phyloP scores from a whole-genome alignment of 495 filamentous ascomycete genomes.

The Daldinia caldariorum region DNA sequence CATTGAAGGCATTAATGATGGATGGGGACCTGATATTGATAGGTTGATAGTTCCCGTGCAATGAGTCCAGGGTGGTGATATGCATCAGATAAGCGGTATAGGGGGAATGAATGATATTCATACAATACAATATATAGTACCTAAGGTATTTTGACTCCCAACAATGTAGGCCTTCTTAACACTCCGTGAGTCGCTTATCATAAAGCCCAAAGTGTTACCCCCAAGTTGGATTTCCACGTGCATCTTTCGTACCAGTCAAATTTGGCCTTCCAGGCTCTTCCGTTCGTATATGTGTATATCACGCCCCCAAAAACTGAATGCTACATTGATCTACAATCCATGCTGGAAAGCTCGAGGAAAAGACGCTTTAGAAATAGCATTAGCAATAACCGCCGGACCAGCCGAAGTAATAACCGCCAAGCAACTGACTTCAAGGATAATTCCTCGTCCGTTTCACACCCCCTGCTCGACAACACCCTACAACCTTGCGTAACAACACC shows the following conservation, averaged over 20 bases:
- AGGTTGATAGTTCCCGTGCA: slow-evolving; percentile 62
- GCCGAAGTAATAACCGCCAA: slow-evolving; percentile 44
- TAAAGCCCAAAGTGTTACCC: neutral
- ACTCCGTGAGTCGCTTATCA: neutral
- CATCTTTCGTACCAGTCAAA: slow-evolving; percentile 4
- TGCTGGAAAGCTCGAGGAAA: slow-evolving; percentile 26
- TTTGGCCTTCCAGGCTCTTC: slow-evolving; percentile 24
- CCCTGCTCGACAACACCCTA: slow-evolving; percentile 11
- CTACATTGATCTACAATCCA: slow-evolving; percentile 24
- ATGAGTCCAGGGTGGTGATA: neutral
- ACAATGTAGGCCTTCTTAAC: neutral
- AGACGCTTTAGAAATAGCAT: slow-evolving; percentile 31
- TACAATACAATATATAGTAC: slow-evolving; percentile 2
- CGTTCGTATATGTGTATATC: slow-evolving; percentile 37
- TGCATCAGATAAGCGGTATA: neutral
- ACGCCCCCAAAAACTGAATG: slow-evolving; percentile 20
- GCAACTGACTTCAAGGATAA: slow-evolving; percentile 17
- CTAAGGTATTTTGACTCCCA: neutral
- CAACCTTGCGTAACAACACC: slow-evolving; percentile 37
- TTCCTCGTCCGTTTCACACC: slow-evolving; percentile 7
- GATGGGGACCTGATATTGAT: slow-evolving; percentile 67
- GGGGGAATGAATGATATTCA: slow-evolving; percentile 4
- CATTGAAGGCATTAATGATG: slow-evolving; percentile 58
- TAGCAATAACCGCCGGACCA: slow-evolving; percentile 44
- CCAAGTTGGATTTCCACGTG: neutral